These are phyloP conservation scores for Talaromyces sp. DNA, from an alignment of 2,329 filamentous ascomycete genomes.

Conservation along the genomic window DNA sequence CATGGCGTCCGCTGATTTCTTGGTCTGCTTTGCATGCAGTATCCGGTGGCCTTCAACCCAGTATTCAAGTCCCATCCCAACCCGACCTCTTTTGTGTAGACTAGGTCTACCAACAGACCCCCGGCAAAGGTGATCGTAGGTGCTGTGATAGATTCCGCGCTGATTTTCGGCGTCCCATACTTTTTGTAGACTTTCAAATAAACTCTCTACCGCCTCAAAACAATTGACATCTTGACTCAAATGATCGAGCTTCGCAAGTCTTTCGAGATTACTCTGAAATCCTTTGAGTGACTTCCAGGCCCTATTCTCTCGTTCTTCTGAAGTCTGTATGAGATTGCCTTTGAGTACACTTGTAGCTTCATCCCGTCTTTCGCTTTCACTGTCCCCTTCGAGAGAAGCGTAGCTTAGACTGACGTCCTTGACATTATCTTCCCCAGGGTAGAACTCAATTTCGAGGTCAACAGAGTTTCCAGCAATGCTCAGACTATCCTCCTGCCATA, in stretches of 20 bases:
- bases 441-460: conserved; percentile 44
- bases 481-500: conserved; percentile 44
- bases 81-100: conserved; percentile 35
- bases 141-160: conserved; percentile 24
- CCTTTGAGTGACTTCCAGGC: conserved; percentile 34
- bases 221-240: conserved; percentile 43
- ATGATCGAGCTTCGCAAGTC: conserved; percentile 41
- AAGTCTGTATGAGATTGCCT: conserved; percentile 32
- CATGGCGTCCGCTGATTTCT: conserved; percentile 30
- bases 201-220: conserved; percentile 42
- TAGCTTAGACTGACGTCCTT: conserved; percentile 42
- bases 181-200: conserved; percentile 39
- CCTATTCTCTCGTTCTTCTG: conserved; percentile 27
- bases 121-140: conserved; percentile 38
- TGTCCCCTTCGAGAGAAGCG: conserved; percentile 34
- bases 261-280: conserved; percentile 41
- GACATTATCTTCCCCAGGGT: conserved; percentile 36
- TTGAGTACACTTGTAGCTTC: conserved; percentile 41
- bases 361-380: conserved; percentile 37
- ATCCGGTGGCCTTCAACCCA: conserved; percentile 37
- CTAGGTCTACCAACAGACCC: conserved; percentile 39
- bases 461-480: conserved; percentile 45
- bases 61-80: conserved; percentile 41
- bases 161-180: conserved; percentile 41
- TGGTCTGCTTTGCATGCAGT: conserved; percentile 27